Evolutionary conservation across 2,329 filamentous ascomycete genomes (phyloP), one percentile per base, ranked within the genome.

Genomic region (Ophiostoma pallidulum): DNA sequence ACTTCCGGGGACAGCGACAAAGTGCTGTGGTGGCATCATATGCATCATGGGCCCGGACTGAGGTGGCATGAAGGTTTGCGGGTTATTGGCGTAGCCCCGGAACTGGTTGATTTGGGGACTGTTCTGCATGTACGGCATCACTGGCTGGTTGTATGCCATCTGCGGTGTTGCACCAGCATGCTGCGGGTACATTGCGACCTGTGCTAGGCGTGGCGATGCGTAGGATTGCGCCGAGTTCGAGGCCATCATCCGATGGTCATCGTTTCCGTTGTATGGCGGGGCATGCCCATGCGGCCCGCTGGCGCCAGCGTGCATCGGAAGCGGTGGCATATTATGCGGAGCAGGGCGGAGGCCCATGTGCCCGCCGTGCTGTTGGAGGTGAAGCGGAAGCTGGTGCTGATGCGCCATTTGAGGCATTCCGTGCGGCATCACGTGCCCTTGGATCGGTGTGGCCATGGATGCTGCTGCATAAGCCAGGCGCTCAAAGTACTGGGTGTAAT

Each of bases 191-290:
- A 87, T 78, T 26, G 81, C 78, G 14, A 80, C 75, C 53, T 82
- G 83, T 44, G 80, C 76, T 56, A 89, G 76, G 43, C 89, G 80
- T 41, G 91, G 89, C 14, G 90, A 95, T 8, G 86, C 84, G 62
- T 88, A 92, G 3, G 88, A 87, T 58, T 90, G 88, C 4, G 82
- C 82, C 20, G 86, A 89, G 55, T 83, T 89, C 7, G 82, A 85
- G 49, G 86, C 86, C 68, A 92, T 85, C 86, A 96, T 94, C 44
- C 89, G 80, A 59, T 90, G 53, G 50, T 89, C 85, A 56, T 94
- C 90, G 10, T 42, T 49, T 50, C 80, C 82, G 57, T 82, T 86
- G 55, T 82, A 85, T 3, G 78, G 75, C 14, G 80, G 77, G 6
- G 75, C 77, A 54, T 84, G 84, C 4, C 67, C 71, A 58, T 89